These are phyloP conservation scores for Thuja plicata DNA, from an alignment of 83 land plant genomes.

Conservation along the genomic window DNA sequence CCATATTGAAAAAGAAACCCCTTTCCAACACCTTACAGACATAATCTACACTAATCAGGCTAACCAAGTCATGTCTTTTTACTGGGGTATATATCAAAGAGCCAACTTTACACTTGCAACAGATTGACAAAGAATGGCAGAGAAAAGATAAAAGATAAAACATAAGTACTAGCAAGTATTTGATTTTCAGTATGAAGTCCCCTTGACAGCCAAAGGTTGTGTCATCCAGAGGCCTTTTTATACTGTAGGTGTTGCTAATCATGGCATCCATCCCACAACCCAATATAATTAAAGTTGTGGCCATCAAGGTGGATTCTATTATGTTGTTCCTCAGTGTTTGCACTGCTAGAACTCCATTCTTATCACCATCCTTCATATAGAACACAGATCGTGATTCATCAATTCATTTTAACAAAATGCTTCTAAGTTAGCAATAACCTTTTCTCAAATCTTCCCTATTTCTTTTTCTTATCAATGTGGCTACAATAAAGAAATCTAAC, in stretches of 20 bases:
- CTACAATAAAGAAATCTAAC: neutral
- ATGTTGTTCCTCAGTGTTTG: conserved; percentile 46
- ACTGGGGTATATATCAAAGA: conserved; percentile 29
- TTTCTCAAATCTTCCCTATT: neutral
- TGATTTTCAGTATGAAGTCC: conserved; percentile 9
- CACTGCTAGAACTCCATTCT: conserved; percentile 47
- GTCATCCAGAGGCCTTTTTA: conserved; percentile 8
- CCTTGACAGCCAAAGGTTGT: conserved; percentile 16
- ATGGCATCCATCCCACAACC: conserved; percentile 30
- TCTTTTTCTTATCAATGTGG: neutral
- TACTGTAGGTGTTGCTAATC: conserved; percentile 30
- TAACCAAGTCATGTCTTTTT: conserved; percentile 11
- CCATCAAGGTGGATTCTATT: conserved; percentile 52
- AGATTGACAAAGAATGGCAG: conserved; percentile 31
- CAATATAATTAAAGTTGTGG: conserved; percentile 37
- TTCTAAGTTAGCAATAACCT: too few relatives aligned
- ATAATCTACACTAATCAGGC: conserved; percentile 25
- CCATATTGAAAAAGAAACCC: conserved; percentile 51
- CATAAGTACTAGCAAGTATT: conserved; percentile 19
- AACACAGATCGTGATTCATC: neutral
- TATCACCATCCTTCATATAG: conserved; percentile 35
- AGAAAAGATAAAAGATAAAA: conserved; percentile 29
- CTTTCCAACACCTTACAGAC: conserved; percentile 57
- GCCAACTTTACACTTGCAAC: conserved; percentile 35
- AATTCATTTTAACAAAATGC: neutral